These are phyloP conservation scores for Entrophospora sp. DNA, from an alignment of 192 early-diverging fungal species.

Conservation along the genomic window DNA sequence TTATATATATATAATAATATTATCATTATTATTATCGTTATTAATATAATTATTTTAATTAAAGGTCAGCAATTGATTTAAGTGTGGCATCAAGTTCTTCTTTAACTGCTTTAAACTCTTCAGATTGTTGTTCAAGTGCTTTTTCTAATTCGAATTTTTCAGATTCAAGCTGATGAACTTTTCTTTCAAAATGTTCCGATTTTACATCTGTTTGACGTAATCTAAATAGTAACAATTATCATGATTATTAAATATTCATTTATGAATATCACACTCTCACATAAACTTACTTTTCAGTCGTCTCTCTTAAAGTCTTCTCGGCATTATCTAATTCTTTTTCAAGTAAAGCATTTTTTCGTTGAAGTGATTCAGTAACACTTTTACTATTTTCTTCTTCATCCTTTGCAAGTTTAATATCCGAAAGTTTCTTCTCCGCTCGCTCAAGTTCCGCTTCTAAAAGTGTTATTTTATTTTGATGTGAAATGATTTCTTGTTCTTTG, in stretches of 20 bases:
- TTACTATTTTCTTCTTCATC: conserved; percentile 10
- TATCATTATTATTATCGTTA: too few relatives aligned
- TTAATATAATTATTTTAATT: too few relatives aligned
- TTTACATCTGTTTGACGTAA: conserved; percentile 71
- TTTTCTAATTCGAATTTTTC: conserved; percentile 59
- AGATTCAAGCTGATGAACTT: conserved; percentile 69
- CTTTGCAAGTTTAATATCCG: conserved; percentile 2
- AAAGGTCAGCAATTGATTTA: conserved; percentile 71
- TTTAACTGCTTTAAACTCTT: conserved; percentile 58
- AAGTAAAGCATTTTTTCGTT: conserved; percentile 27
- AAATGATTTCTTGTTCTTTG: conserved; percentile 67
- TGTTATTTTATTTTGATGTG: conserved; percentile 45
- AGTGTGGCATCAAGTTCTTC: conserved; percentile 66
- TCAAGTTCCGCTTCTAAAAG: conserved; percentile 18
- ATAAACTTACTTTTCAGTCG: conserved; percentile 54
- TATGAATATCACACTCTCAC: not conserved
- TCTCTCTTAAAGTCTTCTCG: conserved; percentile 42
- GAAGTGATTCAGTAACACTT: not conserved
- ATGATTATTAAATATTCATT: not conserved
- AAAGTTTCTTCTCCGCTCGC: conserved; percentile 5
- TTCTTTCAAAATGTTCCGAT: conserved; percentile 83
- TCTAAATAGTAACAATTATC: conserved; percentile 23
- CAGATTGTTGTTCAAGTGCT: conserved; percentile 59
- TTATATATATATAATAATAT: too few relatives aligned
- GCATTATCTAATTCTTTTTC: conserved; percentile 48